Conservation (phyloP, 129 eudicot species). For the Pittosporum tobira region DNA sequence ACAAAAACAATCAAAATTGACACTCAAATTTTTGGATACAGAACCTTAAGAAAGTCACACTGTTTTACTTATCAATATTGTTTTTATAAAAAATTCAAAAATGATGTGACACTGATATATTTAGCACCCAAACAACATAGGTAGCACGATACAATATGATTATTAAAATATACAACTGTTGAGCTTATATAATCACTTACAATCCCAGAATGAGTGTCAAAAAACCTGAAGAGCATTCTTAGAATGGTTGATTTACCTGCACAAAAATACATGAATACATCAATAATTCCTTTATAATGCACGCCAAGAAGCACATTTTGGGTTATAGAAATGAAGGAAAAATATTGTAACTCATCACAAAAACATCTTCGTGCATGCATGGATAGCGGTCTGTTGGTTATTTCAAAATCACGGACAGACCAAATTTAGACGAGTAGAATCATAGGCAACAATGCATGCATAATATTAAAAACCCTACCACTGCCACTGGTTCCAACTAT, state of each 20-base stretch:
- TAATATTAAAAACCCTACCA: conserved; percentile 39
- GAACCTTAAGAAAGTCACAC: too few relatives aligned
- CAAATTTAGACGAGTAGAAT: too few relatives aligned
- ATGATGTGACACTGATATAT: background rate
- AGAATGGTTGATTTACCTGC: conserved; percentile 95
- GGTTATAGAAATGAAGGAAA: background rate
- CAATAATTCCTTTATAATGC: background rate
- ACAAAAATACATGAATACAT: conserved; percentile 6
- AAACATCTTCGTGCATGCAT: background rate
- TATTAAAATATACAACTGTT: background rate
- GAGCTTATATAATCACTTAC: conserved; percentile 30
- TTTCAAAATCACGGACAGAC: background rate
- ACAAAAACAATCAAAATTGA: background rate
- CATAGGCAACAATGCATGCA: background rate
- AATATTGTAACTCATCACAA: background rate
- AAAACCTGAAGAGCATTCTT: conserved; percentile 87
- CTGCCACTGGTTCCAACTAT: conserved; percentile 99
- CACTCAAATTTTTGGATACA: too few relatives aligned
- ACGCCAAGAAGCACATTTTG: background rate
- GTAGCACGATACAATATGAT: background rate
- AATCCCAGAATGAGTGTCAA: conserved; percentile 69
- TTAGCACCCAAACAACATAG: background rate
- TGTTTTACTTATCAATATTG: too few relatives aligned
- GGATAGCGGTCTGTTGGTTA: background rate
- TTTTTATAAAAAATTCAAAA: background rate